Conservation (phyloP, 495 filamentous ascomycete species). For the Penicillium mononematosum region DNA sequence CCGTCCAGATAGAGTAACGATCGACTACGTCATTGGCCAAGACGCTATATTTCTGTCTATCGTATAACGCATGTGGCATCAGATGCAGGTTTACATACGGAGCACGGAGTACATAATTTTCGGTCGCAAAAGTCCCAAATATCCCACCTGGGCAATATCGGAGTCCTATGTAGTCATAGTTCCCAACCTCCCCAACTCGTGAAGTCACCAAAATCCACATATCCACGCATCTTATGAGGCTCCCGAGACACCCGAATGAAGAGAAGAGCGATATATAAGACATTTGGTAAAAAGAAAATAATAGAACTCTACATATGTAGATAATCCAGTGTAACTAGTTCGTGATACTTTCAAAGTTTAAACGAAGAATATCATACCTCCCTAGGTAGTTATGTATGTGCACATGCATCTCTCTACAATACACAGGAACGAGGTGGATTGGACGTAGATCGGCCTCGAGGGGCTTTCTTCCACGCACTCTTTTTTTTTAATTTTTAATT, state of each 20-base stretch:
- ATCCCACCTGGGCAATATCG: background rate
- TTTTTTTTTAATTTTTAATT: background rate
- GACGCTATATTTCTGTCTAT: conserved; percentile 6
- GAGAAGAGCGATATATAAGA: background rate
- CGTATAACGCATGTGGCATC: background rate
- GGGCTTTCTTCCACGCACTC: conserved; percentile 12
- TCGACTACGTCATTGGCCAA: conserved; percentile 24
- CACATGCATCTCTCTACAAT: too few species aligned
- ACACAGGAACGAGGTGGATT: background rate
- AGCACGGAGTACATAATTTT: too few species aligned
- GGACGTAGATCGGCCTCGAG: background rate
- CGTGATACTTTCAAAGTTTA: too few species aligned
- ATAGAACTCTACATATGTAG: too few species aligned
- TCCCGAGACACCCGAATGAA: conserved; percentile 25
- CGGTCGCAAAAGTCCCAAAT: background rate
- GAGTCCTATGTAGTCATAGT: conserved; percentile 1
- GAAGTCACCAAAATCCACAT: conserved; percentile 19
- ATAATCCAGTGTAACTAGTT: background rate
- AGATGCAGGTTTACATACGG: background rate
- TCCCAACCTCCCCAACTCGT: background rate
- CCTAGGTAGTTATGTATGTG: background rate
- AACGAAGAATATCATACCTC: background rate
- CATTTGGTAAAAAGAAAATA: background rate
- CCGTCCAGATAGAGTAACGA: conserved; percentile 21
- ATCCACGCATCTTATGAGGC: conserved; percentile 14